Percentiles rank a stretch among this genome's conserved stretches.
Conservation (phyloP, 345 rosid species). For the Moricandia arvensis region DNA sequence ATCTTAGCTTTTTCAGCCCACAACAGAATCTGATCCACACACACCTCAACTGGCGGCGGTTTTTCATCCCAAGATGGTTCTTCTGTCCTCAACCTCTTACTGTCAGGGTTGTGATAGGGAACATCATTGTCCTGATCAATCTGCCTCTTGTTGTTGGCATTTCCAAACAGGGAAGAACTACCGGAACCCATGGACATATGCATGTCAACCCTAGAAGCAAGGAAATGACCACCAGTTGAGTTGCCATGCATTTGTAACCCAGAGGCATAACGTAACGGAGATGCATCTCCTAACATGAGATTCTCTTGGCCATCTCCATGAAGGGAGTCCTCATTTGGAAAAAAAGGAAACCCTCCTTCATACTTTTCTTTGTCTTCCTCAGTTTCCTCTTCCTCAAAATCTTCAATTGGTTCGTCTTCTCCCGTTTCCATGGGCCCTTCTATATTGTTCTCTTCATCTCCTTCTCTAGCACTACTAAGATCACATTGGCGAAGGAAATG, state of each 20-base stretch:
- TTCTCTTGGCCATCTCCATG: slow-evolving; percentile 52
- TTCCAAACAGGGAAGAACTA: slow-evolving; percentile 13
- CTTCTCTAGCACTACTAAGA: slow-evolving; percentile 26
- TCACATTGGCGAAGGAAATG: slow-evolving; percentile 50
- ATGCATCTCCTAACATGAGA: slow-evolving; percentile 60
- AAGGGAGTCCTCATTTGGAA: slow-evolving; percentile 45
- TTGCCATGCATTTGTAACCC: slow-evolving; percentile 52
- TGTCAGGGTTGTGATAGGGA: slow-evolving; percentile 48
- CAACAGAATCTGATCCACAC: slow-evolving; percentile 50
- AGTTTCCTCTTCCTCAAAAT: slow-evolving; percentile 33
- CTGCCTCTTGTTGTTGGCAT: slow-evolving; percentile 65
- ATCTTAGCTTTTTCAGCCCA: slow-evolving; percentile 52
- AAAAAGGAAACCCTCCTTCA: slow-evolving; percentile 45
- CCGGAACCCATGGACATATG: slow-evolving; percentile 63
- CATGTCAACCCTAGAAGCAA: slow-evolving; percentile 52
- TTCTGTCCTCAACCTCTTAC: slow-evolving; percentile 66
- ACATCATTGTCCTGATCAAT: slow-evolving; percentile 50
- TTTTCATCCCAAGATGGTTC: slow-evolving; percentile 57
- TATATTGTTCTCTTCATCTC: slow-evolving; percentile 30
- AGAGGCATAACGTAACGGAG: slow-evolving; percentile 49
- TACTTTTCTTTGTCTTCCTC: slow-evolving; percentile 44
- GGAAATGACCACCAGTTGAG: slow-evolving; percentile 57
- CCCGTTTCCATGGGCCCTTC: slow-evolving; percentile 42
- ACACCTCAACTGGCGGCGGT: slow-evolving; percentile 44
- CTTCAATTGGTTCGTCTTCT: slow-evolving; percentile 40